Evolutionary conservation across 805 yeast genomes (phyloP), one percentile per base, ranked within the genome.

Genomic region (Saccharomycopsis guyanensis): DNA sequence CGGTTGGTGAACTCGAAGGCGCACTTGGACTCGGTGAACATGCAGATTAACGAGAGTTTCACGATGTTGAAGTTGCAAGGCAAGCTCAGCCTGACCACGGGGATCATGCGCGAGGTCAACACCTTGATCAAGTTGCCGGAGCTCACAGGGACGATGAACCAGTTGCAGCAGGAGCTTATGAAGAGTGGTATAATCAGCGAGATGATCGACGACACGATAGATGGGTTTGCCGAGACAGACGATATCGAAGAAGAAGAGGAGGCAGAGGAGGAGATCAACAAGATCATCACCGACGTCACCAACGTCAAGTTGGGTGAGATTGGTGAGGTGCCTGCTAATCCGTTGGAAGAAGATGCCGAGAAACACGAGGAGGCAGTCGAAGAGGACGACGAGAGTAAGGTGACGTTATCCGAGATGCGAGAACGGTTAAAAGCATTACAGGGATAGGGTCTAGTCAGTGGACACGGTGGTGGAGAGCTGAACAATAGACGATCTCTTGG

Each of bases 1-100:
- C 72, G 93, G 59, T 70, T 91, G 56, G 76, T 82, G 58, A 75
- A 78, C 16, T 84, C 95, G 20, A 86, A 80, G 57, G 94, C 97
- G 2, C 87, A 91, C 51, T 66, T 91, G 23, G 88, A 86, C 46
- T 81, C 93, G 10, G 85, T 91, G 33, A 80, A 80, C 8, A 78
- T 91, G 86, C 87, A 95, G 56, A 76, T 91, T 32, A 87, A 86
- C 55, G 97, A 91, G 64, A 93, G 91, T 42, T 89, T 88, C 68
- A 86, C 87, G 43, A 72, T 89, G 78, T 73, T 80, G 50, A 86
- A 85, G 57, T 64, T 93, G 37, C 87, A 88, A 38, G 85, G 87
- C 22, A 83, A 89, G 34, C 76, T 93, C 78, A 79, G 79, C 42
- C 67, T 80, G 47, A 80, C 88, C 46, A 77, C 97, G 0, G 77